phyloP scores from a whole-genome alignment of 768 basidiomycete genomes.

The Podaxis mareebaensis region DNA sequence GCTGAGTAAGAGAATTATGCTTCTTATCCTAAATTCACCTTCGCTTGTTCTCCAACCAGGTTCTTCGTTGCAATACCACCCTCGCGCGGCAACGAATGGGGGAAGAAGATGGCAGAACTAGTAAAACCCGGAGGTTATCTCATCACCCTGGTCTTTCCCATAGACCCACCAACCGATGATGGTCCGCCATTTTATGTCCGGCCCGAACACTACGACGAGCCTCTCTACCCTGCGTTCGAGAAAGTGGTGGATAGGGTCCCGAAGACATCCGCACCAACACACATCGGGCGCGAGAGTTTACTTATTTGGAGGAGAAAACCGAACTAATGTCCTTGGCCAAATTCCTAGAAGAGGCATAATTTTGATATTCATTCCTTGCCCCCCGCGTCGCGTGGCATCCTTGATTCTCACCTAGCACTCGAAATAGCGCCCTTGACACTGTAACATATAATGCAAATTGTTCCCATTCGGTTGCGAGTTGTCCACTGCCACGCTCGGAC shows the following conservation, averaged over 20 bases:
- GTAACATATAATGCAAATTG: too few species aligned
- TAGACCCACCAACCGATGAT: slow-evolving; percentile 38
- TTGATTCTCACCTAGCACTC: too few species aligned
- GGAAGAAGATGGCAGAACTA: slow-evolving; percentile 51
- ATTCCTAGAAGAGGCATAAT: neutral
- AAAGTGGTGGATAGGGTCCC: slow-evolving; percentile 57
- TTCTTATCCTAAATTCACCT: neutral
- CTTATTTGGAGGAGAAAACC: slow-evolving; percentile 50
- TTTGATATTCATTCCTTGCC: slow-evolving; percentile 15
- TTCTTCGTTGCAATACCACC: slow-evolving; percentile 78
- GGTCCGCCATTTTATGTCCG: slow-evolving; percentile 69
- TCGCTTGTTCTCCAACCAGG: slow-evolving; percentile 28
- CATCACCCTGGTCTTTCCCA: slow-evolving; percentile 60
- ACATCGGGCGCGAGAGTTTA: slow-evolving; percentile 50
- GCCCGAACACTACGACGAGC: slow-evolving; percentile 54
- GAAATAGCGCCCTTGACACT: too few species aligned
- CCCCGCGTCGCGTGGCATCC: neutral
- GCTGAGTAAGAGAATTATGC: neutral
- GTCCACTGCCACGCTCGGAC: too few species aligned
- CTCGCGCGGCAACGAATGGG: slow-evolving; percentile 53
- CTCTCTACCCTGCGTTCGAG: slow-evolving; percentile 50
- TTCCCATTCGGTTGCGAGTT: too few species aligned
- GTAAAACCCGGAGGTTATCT: slow-evolving; percentile 64
- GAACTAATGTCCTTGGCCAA: neutral
- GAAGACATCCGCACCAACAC: slow-evolving; percentile 35